These are phyloP conservation scores for Backusella luteola DNA, from an alignment of 192 early-diverging fungal species.

Conservation along the genomic window DNA sequence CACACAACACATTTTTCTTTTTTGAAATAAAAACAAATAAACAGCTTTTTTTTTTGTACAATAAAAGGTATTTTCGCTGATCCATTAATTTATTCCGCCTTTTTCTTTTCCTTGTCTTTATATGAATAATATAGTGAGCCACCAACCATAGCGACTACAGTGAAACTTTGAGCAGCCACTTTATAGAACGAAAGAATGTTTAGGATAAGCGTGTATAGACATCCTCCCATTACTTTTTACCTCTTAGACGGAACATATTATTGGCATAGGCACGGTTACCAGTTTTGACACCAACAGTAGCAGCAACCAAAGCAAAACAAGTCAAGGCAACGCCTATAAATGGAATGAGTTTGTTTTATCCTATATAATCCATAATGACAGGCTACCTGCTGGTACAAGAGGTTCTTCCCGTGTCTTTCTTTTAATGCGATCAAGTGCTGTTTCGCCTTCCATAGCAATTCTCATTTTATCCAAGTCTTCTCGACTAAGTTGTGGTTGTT, in stretches of 20 bases:
- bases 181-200: not conserved
- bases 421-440: slow-evolving; percentile 30
- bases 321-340: slow-evolving; percentile 37
- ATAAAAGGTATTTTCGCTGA: no score
- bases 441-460: slow-evolving; percentile 23
- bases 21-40: no score
- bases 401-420: slow-evolving; percentile 38
- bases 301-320: slow-evolving; percentile 39
- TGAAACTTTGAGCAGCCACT: slow-evolving; percentile 33
- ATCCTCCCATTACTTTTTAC: not conserved
- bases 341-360: not conserved
- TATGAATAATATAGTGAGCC: slow-evolving; percentile 23
- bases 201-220: not conserved
- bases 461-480: slow-evolving; percentile 33
- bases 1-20: no score
- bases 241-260: slow-evolving; percentile 39
- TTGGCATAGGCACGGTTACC: slow-evolving; percentile 38
- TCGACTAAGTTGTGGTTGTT: not conserved
- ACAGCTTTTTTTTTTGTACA: no score
- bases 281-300: slow-evolving; percentile 34
- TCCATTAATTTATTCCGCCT: not conserved
- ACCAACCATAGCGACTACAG: slow-evolving; percentile 25
- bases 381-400: slow-evolving; percentile 36
- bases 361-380: no score
- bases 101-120: slow-evolving; percentile 18